These are phyloP conservation scores for Suhomyces kilbournensis DNA, from an alignment of 805 yeast species.

Conservation along the genomic window DNA sequence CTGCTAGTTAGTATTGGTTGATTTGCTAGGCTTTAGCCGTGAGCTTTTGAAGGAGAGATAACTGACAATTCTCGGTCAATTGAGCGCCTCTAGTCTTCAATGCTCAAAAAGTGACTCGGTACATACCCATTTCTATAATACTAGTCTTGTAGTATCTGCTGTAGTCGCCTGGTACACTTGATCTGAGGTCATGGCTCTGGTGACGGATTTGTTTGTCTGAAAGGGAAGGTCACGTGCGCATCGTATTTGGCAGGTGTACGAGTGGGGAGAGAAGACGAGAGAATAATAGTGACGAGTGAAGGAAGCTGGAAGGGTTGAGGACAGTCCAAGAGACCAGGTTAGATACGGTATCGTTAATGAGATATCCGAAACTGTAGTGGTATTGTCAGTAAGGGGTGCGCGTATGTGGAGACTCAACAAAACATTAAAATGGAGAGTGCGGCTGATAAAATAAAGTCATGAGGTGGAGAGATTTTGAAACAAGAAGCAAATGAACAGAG, in stretches of 20 bases:
- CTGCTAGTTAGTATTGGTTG: conserved; percentile 19
- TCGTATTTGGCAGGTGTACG: not conserved
- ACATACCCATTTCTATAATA: not conserved
- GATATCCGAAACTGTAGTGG: not conserved
- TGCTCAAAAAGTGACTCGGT: not conserved
- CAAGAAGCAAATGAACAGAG: not conserved
- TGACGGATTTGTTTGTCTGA: conserved; percentile 2
- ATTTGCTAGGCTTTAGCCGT: not conserved
- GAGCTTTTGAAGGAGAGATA: not conserved
- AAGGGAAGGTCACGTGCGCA: not conserved
- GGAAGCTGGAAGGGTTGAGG: not conserved
- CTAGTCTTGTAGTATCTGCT: not conserved
- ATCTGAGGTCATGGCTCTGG: conserved; percentile 1
- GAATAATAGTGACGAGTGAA: not conserved
- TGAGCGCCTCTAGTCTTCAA: not conserved
- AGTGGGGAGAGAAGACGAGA: not conserved
- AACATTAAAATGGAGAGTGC: not conserved
- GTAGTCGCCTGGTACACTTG: not conserved
- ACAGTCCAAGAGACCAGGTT: not conserved
- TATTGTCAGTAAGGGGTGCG: not conserved
- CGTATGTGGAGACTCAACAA: not conserved
- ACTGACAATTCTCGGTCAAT: not conserved
- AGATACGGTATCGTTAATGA: not conserved
- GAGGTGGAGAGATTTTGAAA: not conserved
- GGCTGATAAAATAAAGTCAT: not conserved